Percentiles rank a stretch among this genome's conserved stretches.
These are phyloP conservation scores for Curvularia eragrostidis DNA, from an alignment of 2,329 filamentous ascomycete species.

Conservation along the genomic window DNA sequence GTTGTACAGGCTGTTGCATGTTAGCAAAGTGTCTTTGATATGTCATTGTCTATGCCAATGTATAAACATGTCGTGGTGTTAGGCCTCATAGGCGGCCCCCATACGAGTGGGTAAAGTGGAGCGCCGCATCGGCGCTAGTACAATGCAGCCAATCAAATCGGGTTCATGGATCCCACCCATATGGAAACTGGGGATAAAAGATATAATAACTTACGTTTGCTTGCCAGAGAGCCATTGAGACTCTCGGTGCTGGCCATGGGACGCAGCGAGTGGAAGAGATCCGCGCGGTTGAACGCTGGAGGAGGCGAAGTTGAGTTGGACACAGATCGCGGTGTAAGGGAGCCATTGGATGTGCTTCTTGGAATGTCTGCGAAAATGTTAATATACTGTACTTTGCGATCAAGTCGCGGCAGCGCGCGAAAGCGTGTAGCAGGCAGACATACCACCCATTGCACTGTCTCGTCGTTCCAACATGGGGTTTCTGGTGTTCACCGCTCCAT, in stretches of 20 bases:
- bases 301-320: slow-evolving; percentile 25
- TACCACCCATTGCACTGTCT: slow-evolving; percentile 42
- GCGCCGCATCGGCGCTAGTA: slow-evolving; percentile 19
- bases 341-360: slow-evolving; percentile 32
- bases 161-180: slow-evolving; percentile 36
- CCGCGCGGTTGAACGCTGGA: slow-evolving; percentile 32
- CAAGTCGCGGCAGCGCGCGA: not conserved
- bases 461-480: slow-evolving; percentile 30
- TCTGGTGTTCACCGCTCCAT: slow-evolving; percentile 38
- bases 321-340: slow-evolving; percentile 27
- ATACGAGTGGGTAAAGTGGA: slow-evolving; percentile 25
- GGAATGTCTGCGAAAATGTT: slow-evolving; percentile 23
- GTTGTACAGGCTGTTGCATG: slow-evolving; percentile 31
- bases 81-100: slow-evolving; percentile 14
- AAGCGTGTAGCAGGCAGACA: slow-evolving; percentile 7
- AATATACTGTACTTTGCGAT: slow-evolving; percentile 11
- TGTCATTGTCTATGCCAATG: not conserved
- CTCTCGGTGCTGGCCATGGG: slow-evolving; percentile 37
- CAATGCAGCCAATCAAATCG: slow-evolving; percentile 27
- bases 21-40: slow-evolving; percentile 11
- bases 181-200: slow-evolving; percentile 19
- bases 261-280: slow-evolving; percentile 33
- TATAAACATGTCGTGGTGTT: slow-evolving; percentile 7
- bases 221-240: slow-evolving; percentile 29
- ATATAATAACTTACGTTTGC: slow-evolving; percentile 32